Conservation (phyloP, 2,329 filamentous ascomycete species). For the Neofusicoccum laricinum region DNA sequence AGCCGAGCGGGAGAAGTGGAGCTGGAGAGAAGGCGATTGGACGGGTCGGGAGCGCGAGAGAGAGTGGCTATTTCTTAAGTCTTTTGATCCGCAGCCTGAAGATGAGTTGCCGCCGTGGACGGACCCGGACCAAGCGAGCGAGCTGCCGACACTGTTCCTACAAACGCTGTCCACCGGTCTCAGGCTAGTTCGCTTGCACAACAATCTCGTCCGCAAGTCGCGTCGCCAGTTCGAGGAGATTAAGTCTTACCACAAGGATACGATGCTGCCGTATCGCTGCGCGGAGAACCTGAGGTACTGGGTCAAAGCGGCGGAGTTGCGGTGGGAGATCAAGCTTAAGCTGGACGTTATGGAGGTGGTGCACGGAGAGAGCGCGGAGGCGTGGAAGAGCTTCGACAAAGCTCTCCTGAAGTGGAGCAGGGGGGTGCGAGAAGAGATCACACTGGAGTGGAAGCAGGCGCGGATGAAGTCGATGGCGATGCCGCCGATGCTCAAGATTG, state of each 20-base stretch:
- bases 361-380: slow-evolving; percentile 64
- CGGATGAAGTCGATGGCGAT: slow-evolving; percentile 29
- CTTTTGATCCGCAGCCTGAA: slow-evolving; percentile 59
- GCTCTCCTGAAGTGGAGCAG: slow-evolving; percentile 81
- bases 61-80: slow-evolving; percentile 76
- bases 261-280: slow-evolving; percentile 87
- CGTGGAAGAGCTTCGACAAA: slow-evolving; percentile 79
- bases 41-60: slow-evolving; percentile 71
- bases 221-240: slow-evolving; percentile 86
- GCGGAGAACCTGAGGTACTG: slow-evolving; percentile 94
- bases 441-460: slow-evolving; percentile 62
- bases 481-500: slow-evolving; percentile 39
- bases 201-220: slow-evolving; percentile 80
- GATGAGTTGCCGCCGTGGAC: slow-evolving; percentile 67
- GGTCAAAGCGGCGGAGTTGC: slow-evolving; percentile 91
- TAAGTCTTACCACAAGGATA: slow-evolving; percentile 85
- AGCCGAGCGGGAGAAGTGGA: slow-evolving; percentile 70
- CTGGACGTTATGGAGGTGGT: slow-evolving; percentile 86
- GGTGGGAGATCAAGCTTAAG: slow-evolving; percentile 81
- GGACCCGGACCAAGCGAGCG: slow-evolving; percentile 48
- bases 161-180: slow-evolving; percentile 72
- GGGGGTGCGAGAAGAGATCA: slow-evolving; percentile 78
- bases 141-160: slow-evolving; percentile 72
- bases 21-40: slow-evolving; percentile 76
- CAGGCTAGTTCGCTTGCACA: slow-evolving; percentile 82